Evolutionary conservation across 2,329 filamentous ascomycete genomes (phyloP).

Genomic region (Colletotrichum higginsianum): DNA sequence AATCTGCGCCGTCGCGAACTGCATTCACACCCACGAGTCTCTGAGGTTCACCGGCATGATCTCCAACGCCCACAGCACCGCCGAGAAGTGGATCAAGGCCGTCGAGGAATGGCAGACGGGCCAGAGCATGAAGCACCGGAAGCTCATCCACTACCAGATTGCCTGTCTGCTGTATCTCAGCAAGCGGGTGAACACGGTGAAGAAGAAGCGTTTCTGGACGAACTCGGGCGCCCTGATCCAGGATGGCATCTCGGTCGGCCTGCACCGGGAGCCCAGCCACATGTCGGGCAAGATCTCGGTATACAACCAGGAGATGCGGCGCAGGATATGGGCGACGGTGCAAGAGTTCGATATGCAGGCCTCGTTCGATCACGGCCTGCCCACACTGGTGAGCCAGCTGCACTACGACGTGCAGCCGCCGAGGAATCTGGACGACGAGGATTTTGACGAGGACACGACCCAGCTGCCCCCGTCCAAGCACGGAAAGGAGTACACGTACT

Average conservation of each 20-base stretch:
- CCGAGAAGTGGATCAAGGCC: constrained; percentile 70
- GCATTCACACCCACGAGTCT: constrained; percentile 66
- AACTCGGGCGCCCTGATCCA: constrained; percentile 69
- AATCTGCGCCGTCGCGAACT: constrained; percentile 73
- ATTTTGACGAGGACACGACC: constrained; percentile 68
- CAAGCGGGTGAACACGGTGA: constrained; percentile 74
- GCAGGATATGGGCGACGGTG: constrained; percentile 73
- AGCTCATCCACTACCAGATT: constrained; percentile 73
- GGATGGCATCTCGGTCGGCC: constrained; percentile 70
- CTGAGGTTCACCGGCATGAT: constrained; percentile 72
- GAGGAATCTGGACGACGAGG: constrained; percentile 71
- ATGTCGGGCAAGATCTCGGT: constrained; percentile 69
- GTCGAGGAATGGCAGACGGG: constrained; percentile 68
- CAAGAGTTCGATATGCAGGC: constrained; percentile 75
- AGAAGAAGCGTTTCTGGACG: constrained; percentile 77
- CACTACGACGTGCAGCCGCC: constrained; percentile 70
- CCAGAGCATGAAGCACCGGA: constrained; percentile 74
- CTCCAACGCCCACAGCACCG: constrained; percentile 68
- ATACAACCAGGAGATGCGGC: constrained; percentile 74
- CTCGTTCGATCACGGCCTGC: constrained; percentile 72
- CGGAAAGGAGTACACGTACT: constrained; percentile 68
- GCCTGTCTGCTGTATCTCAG: constrained; percentile 72
- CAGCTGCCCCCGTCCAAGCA: constrained; percentile 67
- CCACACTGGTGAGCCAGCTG: constrained; percentile 70
- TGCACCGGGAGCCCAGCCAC: constrained; percentile 72